Conservation (phyloP, 805 yeast genomes). For the Candida khao-thaluensis region DNA sequence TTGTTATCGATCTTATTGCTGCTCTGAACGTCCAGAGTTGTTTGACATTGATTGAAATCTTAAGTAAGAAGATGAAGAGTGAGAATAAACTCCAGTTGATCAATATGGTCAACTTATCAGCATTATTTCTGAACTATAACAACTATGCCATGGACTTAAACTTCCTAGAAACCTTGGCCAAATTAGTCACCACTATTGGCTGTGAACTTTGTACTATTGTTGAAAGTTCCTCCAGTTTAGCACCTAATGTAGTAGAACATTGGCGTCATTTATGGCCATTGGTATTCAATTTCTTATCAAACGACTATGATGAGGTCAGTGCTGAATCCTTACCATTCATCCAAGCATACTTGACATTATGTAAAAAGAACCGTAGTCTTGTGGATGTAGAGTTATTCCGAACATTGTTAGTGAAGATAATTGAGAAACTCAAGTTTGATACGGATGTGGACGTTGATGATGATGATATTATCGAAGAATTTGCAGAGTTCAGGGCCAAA, state of each 20-base stretch:
- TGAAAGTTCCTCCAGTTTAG: slow-evolving; percentile 46
- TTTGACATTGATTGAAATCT: slow-evolving; percentile 57
- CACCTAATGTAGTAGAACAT: slow-evolving; percentile 38
- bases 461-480: slow-evolving; percentile 74
- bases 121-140: slow-evolving; percentile 39
- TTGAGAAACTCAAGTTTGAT: slow-evolving; percentile 78
- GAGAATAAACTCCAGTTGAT: slow-evolving; percentile 67
- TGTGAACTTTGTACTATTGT: slow-evolving; percentile 69
- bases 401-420: slow-evolving; percentile 63
- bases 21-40: slow-evolving; percentile 47
- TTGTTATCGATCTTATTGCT: slow-evolving; percentile 18
- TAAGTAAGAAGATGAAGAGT: slow-evolving; percentile 77
- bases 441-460: slow-evolving; percentile 50
- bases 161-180: slow-evolving; percentile 74
- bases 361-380: slow-evolving; percentile 52
- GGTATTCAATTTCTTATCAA: slow-evolving; percentile 65
- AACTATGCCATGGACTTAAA: slow-evolving; percentile 52
- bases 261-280: slow-evolving; percentile 69
- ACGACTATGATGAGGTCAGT: slow-evolving; percentile 88
- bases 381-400: slow-evolving; percentile 51
- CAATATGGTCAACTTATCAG: slow-evolving; percentile 64
- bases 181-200: slow-evolving; percentile 70
- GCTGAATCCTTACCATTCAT: slow-evolving; percentile 80
- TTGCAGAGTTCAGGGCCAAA: slow-evolving; percentile 72
- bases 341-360: slow-evolving; percentile 65